These are phyloP conservation scores for Oryza glumipatula DNA, from an alignment of 176 grass and related monocot species.

Conservation along the genomic window DNA sequence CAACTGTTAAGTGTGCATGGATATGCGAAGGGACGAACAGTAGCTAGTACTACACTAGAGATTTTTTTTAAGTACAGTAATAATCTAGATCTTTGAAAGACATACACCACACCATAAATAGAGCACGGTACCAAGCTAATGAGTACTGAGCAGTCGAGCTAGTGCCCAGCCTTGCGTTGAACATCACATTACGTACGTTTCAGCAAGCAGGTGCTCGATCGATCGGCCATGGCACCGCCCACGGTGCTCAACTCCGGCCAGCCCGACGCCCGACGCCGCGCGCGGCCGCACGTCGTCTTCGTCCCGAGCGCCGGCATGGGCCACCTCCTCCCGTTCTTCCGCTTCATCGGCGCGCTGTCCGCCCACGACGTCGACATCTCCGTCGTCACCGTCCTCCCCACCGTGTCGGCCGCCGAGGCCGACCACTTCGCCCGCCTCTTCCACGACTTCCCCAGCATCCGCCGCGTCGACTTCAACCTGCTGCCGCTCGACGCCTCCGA, in stretches of 20 bases:
- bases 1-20: too few relatives aligned
- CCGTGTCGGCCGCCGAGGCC: constrained; percentile 54
- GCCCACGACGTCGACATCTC: constrained; percentile 47
- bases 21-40: too few relatives aligned
- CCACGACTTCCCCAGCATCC: constrained; percentile 40
- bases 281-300: constrained; percentile 47
- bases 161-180: too few relatives aligned
- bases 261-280: background rate
- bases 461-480: constrained; percentile 54
- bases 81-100: too few relatives aligned
- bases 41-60: too few relatives aligned
- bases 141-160: too few relatives aligned
- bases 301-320: constrained; percentile 82
- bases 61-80: too few relatives aligned
- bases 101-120: too few relatives aligned
- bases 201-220: too few relatives aligned
- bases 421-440: constrained; percentile 45
- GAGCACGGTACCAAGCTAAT: too few relatives aligned
- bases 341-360: constrained; percentile 54
- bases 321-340: constrained; percentile 61
- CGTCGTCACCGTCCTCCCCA: constrained; percentile 55
- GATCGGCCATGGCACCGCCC: background rate
- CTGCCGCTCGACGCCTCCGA: constrained; percentile 33
- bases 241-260: background rate
- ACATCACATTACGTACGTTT: too few relatives aligned